phyloP scores from a whole-genome alignment of 2,329 filamentous ascomycete species.

The Chlorencoelia australis region DNA sequence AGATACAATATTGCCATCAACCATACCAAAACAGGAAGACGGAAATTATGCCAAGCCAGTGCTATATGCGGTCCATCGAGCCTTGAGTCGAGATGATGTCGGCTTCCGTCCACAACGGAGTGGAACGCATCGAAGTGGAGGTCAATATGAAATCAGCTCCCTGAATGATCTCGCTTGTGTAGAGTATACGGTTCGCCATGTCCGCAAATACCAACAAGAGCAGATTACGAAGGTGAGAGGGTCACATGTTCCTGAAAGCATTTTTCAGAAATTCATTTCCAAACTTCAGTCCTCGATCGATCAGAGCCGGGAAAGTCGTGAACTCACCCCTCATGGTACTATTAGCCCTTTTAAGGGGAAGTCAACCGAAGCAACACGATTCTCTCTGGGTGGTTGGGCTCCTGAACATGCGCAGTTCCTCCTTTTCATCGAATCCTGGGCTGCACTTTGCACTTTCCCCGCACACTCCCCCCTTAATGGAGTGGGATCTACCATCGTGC shows the following conservation, averaged over 20 bases:
- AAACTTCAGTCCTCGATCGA: too few species aligned
- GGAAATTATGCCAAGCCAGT: constrained; percentile 36
- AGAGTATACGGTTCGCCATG: constrained; percentile 42
- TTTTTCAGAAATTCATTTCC: too few species aligned
- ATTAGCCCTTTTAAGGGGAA: constrained; percentile 30
- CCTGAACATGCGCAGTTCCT: too few species aligned
- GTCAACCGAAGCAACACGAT: too few species aligned
- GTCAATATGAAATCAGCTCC: constrained; percentile 53
- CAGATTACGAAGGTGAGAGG: too few species aligned
- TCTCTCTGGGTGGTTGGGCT: too few species aligned
- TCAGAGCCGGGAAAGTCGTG: constrained; percentile 38
- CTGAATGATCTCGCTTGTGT: constrained; percentile 41
- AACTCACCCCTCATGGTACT: constrained; percentile 42
- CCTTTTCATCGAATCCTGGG: constrained; percentile 60
- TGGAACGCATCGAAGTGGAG: constrained; percentile 38
- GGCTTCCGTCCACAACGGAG: constrained; percentile 47
- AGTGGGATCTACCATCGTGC: constrained; percentile 54
- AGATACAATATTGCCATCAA: constrained; percentile 28
- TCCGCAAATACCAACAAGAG: constrained; percentile 29
- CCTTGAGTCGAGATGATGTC: constrained; percentile 48
- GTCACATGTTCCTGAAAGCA: too few species aligned
- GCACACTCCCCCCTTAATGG: constrained; percentile 43
- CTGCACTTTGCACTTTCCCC: constrained; percentile 44
- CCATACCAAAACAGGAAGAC: constrained; percentile 15
- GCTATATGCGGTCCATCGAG: constrained; percentile 61